Percentiles rank a stretch among this genome's conserved stretches.
Conservation (phyloP, 495 filamentous ascomycete species). For the Xylaria palmicola region DNA sequence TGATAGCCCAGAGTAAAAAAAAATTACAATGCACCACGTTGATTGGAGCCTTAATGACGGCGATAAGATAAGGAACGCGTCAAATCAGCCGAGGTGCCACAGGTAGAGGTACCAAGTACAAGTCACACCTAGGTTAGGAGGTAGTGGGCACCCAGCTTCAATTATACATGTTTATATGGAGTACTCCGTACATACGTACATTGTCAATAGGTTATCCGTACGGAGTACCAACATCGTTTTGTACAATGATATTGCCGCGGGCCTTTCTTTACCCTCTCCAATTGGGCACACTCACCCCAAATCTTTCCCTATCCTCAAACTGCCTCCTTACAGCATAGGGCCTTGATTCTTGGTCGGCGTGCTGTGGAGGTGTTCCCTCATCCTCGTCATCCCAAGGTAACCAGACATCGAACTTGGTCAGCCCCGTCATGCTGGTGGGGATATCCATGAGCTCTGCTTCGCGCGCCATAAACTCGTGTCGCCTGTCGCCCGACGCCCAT, state of each 20-base stretch:
- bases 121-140: too few species aligned
- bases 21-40: too few species aligned
- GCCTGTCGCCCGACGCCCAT: slow-evolving; percentile 15
- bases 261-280: slow-evolving; percentile 9
- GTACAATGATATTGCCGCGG: not conserved
- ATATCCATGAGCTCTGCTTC: slow-evolving; percentile 15
- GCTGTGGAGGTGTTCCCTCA: not conserved
- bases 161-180: too few species aligned
- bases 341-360: not conserved
- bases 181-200: not conserved
- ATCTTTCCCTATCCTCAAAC: slow-evolving; percentile 9
- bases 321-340: slow-evolving; percentile 10
- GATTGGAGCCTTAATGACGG: too few species aligned
- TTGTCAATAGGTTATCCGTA: too few species aligned
- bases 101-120: too few species aligned
- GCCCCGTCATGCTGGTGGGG: slow-evolving; percentile 8
- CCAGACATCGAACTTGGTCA: slow-evolving; percentile 17
- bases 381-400: slow-evolving; percentile 15
- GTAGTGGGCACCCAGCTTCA: too few species aligned
- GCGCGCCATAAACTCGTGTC: slow-evolving; percentile 12
- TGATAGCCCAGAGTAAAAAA: too few species aligned
- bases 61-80: too few species aligned
- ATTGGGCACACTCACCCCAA: slow-evolving; percentile 15
- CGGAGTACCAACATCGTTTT: too few species aligned
- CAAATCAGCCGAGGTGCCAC: too few species aligned